These are phyloP conservation scores for Phytopythium helicoides DNA, from an alignment of 352 stramenopile species.

Conservation along the genomic window DNA sequence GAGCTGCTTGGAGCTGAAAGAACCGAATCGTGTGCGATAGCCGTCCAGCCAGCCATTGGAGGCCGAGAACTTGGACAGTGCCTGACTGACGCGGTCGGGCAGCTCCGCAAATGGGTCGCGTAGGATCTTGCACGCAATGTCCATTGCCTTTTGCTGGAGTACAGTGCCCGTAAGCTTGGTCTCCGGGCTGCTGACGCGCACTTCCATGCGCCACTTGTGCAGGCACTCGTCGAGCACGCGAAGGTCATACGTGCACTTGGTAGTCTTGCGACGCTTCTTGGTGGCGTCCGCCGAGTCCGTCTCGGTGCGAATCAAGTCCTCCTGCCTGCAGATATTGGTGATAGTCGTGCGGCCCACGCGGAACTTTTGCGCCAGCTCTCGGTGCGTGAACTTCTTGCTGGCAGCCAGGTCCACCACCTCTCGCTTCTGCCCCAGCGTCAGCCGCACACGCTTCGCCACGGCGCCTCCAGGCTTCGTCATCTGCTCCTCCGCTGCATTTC, in stretches of 20 bases:
- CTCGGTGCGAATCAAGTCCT: slow-evolving; percentile 77
- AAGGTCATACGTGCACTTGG: slow-evolving; percentile 82
- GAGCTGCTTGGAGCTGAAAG: slow-evolving; percentile 75
- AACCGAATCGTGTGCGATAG: slow-evolving; percentile 82
- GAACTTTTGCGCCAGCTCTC: slow-evolving; percentile 82
- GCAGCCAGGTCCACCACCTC: slow-evolving; percentile 79
- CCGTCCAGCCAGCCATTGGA: slow-evolving; percentile 86
- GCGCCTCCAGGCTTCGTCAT: neutral
- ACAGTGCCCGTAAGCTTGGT: slow-evolving; percentile 78
- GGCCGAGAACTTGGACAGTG: slow-evolving; percentile 70
- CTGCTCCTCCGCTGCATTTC: neutral
- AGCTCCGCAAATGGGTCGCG: slow-evolving; percentile 67
- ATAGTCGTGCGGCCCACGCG: slow-evolving; percentile 78
- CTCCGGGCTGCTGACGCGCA: slow-evolving; percentile 75
- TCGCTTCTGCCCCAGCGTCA: slow-evolving; percentile 85
- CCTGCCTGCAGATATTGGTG: slow-evolving; percentile 85
- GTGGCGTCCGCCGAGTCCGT: slow-evolving; percentile 82
- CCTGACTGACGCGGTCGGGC: slow-evolving; percentile 70
- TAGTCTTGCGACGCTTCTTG: slow-evolving; percentile 88
- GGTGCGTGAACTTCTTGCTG: slow-evolving; percentile 86
- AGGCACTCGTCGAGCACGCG: slow-evolving; percentile 79
- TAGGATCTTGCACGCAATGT: slow-evolving; percentile 73
- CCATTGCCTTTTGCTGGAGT: slow-evolving; percentile 83
- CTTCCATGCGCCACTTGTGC: slow-evolving; percentile 88
- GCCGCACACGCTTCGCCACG: slow-evolving; percentile 52